Evolutionary conservation across 768 basidiomycete genomes (phyloP).

Genomic region (Kockovaella imperatae): DNA sequence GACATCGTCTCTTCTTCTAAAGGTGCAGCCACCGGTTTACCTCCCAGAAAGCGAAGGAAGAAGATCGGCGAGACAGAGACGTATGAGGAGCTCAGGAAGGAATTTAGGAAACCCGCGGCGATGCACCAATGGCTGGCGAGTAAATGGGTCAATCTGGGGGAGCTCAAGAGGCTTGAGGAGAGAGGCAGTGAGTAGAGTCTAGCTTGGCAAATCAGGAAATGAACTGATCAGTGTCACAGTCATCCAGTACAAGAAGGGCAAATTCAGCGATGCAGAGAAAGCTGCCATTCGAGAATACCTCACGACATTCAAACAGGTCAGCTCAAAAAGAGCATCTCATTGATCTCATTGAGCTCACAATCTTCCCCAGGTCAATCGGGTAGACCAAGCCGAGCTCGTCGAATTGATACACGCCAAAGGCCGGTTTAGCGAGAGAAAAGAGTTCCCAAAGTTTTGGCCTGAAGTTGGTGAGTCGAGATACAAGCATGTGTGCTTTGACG

Average conservation of each 20-base stretch:
- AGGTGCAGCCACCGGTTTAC: no score
- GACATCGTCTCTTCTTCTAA: no score
- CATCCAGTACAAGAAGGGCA: slow-evolving; percentile 23
- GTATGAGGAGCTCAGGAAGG: slow-evolving; percentile 2
- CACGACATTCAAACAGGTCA: slow-evolving; percentile 14
- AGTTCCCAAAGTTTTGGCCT: slow-evolving; percentile 23
- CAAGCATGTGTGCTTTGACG: neutral
- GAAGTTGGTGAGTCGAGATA: slow-evolving; percentile 22
- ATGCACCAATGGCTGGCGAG: slow-evolving; percentile 15
- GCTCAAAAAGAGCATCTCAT: neutral
- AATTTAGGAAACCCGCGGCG: slow-evolving; percentile 7
- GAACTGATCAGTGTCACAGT: slow-evolving; percentile 8
- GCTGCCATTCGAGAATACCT: slow-evolving; percentile 9
- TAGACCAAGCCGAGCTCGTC: slow-evolving; percentile 19
- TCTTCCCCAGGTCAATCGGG: slow-evolving; percentile 10
- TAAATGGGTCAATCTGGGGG: slow-evolving; percentile 12
- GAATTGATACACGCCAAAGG: slow-evolving; percentile 20
- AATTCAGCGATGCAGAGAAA: slow-evolving; percentile 16
- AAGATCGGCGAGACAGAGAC: neutral
- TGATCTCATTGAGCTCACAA: neutral
- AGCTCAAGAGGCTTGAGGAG: slow-evolving; percentile 18
- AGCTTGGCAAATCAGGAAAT: neutral
- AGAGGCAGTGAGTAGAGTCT: slow-evolving; percentile 19
- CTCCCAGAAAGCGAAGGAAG: no score
- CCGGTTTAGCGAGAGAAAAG: neutral